phyloP scores from a whole-genome alignment of 2,329 filamentous ascomycete genomes.

The Talaromyces piceae region DNA sequence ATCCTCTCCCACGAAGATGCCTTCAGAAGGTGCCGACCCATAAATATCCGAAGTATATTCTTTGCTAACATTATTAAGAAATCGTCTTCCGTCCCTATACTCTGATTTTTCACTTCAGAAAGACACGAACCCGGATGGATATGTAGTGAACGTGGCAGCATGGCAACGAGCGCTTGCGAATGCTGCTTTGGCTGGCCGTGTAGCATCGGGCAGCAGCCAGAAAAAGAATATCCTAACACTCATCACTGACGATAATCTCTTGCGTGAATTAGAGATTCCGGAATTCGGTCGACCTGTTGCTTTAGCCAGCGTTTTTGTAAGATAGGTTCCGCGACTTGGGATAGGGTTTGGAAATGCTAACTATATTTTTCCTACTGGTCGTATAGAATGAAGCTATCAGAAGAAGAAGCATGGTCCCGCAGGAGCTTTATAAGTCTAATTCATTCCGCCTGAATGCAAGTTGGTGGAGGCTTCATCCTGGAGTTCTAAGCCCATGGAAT shows the following conservation, averaged over 20 bases:
- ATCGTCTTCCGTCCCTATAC: slow-evolving; percentile 76
- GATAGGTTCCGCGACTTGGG: slow-evolving; percentile 14
- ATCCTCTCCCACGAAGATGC: slow-evolving; percentile 54
- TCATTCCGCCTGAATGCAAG: slow-evolving; percentile 65
- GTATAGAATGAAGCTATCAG: slow-evolving; percentile 65
- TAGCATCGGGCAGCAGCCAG: slow-evolving; percentile 33
- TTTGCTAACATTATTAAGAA: slow-evolving; percentile 30
- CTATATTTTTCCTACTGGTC: not conserved
- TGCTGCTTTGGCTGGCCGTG: slow-evolving; percentile 57
- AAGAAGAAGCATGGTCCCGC: slow-evolving; percentile 60
- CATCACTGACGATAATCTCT: slow-evolving; percentile 53
- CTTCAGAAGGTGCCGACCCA: slow-evolving; percentile 47
- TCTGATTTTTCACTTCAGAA: slow-evolving; percentile 73
- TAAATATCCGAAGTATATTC: slow-evolving; percentile 15
- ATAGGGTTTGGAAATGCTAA: not conserved
- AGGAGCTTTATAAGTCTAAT: slow-evolving; percentile 59
- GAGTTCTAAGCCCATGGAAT: slow-evolving; percentile 54
- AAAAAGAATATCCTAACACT: slow-evolving; percentile 45
- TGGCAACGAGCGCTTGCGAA: slow-evolving; percentile 70
- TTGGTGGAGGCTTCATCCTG: slow-evolving; percentile 50
- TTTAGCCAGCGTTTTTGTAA: slow-evolving; percentile 64
- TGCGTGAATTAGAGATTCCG: slow-evolving; percentile 63
- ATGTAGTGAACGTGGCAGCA: slow-evolving; percentile 67
- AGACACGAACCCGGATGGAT: slow-evolving; percentile 76
- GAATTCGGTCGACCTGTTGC: slow-evolving; percentile 77